Evolutionary conservation across 208 protist species (phyloP).

Genomic region (Trichomonas gallinae): DNA sequence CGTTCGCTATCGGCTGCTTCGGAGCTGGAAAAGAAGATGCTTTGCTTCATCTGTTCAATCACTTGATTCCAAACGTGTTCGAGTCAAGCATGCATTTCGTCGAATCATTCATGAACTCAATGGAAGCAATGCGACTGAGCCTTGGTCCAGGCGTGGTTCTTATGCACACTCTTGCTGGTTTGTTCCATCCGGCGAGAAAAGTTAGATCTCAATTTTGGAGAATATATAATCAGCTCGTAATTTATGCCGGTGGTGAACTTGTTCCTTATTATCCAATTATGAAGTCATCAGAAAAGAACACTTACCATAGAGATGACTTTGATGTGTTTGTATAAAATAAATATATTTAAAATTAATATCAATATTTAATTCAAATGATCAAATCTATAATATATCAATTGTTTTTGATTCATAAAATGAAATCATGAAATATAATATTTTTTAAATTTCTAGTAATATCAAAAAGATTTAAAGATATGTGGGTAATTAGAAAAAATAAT

Average conservation of each 20-base stretch:
- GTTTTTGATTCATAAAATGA: neutral
- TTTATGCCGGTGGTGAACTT: constrained; percentile 75
- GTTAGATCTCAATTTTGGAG: constrained; percentile 96
- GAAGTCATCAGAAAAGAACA: neutral
- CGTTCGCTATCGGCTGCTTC: constrained; percentile 61
- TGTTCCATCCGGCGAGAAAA: constrained; percentile 92
- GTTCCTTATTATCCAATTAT: constrained; percentile 77
- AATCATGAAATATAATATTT: too few species aligned
- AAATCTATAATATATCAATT: neutral
- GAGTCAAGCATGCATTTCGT: constrained; percentile 91
- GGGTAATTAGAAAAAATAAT: too few species aligned
- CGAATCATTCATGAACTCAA: constrained; percentile 85
- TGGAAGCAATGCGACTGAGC: constrained; percentile 79
- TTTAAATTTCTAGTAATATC: too few species aligned
- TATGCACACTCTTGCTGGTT: constrained; percentile 75
- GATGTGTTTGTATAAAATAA: constrained; percentile 15
- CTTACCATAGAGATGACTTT: neutral
- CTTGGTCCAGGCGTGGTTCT: constrained; percentile 75
- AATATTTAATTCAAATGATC: neutral
- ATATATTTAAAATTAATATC: neutral
- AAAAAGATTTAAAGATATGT: too few species aligned
- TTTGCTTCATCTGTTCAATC: constrained; percentile 93
- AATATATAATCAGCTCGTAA: constrained; percentile 96
- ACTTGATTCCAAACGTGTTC: constrained; percentile 98
- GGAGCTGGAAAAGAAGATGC: constrained; percentile 70